phyloP scores from a whole-genome alignment of 2,329 filamentous ascomycete genomes.

The Colletotrichum gigasporum region DNA sequence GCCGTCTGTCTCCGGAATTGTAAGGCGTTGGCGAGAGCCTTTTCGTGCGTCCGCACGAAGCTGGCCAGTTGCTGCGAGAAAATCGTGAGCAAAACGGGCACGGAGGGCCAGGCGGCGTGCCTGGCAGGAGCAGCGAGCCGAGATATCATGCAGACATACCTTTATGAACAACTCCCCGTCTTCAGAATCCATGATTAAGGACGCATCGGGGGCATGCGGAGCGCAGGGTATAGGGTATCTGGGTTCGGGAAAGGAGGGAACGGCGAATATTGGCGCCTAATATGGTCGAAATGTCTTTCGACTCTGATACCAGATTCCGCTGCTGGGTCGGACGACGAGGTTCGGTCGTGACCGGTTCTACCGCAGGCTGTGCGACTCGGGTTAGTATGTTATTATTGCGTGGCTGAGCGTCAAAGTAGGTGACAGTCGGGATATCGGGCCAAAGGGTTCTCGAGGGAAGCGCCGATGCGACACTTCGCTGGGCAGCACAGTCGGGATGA shows the following conservation, averaged over 20 bases:
- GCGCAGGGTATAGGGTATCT: constrained; percentile 30
- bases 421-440: not conserved
- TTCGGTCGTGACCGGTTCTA: constrained; percentile 22
- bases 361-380: constrained; percentile 24
- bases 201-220: constrained; percentile 53
- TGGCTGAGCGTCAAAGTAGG: not conserved
- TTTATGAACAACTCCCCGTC: constrained; percentile 91
- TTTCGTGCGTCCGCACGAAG: constrained; percentile 97
- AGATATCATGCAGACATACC: constrained; percentile 56
- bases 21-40: constrained; percentile 93
- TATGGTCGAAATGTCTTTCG: constrained; percentile 20
- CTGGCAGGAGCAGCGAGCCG: not conserved
- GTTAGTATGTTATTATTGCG: constrained; percentile 19
- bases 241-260: constrained; percentile 26
- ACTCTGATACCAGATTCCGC: constrained; percentile 10
- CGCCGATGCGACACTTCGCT: constrained; percentile 23
- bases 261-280: constrained; percentile 24
- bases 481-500: constrained; percentile 21
- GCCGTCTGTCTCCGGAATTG: constrained; percentile 81
- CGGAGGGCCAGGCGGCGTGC: not conserved
- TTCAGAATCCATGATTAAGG: constrained; percentile 82
- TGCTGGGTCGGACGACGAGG: constrained; percentile 18
- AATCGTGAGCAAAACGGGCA: not conserved
- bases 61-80: constrained; percentile 82
- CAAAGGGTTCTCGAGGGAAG: not conserved